phyloP scores from a whole-genome alignment of 2,329 filamentous ascomycete genomes.

The Diaporthe velutina region DNA sequence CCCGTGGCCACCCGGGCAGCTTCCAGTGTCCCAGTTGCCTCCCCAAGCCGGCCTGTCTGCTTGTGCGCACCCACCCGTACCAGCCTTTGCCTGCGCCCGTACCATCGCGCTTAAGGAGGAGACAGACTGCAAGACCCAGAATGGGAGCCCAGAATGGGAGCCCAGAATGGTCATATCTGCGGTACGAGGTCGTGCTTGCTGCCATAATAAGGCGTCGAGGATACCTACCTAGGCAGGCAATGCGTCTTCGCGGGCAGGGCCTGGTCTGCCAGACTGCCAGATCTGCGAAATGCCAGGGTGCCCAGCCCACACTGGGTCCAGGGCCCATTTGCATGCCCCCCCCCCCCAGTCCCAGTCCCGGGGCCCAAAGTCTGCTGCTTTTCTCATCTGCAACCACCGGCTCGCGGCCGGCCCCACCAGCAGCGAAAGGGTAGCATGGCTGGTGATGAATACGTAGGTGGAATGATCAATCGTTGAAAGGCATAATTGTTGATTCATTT shows the following conservation, averaged over 20 bases:
- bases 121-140: background rate
- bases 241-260: background rate
- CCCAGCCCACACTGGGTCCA: conserved; percentile 14
- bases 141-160: too few relatives aligned
- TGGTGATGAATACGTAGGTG: background rate
- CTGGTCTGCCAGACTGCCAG: conserved; percentile 4
- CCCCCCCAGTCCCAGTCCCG: conserved; percentile 1
- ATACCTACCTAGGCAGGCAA: background rate
- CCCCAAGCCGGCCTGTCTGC: background rate
- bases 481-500: background rate
- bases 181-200: background rate
- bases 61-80: conserved; percentile 29
- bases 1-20: conserved; percentile 5
- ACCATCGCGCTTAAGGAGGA: background rate
- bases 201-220: background rate
- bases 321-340: conserved; percentile 1
- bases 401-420: conserved; percentile 10
- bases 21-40: conserved; percentile 7
- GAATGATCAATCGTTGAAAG: background rate
- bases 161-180: too few relatives aligned
- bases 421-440: background rate
- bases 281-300: conserved; percentile 27
- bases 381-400: conserved; percentile 4
- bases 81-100: conserved; percentile 4
- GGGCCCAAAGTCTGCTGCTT: background rate